phyloP scores from a whole-genome alignment of 768 basidiomycete species.

The Xerocomus brunneocitrinus region DNA sequence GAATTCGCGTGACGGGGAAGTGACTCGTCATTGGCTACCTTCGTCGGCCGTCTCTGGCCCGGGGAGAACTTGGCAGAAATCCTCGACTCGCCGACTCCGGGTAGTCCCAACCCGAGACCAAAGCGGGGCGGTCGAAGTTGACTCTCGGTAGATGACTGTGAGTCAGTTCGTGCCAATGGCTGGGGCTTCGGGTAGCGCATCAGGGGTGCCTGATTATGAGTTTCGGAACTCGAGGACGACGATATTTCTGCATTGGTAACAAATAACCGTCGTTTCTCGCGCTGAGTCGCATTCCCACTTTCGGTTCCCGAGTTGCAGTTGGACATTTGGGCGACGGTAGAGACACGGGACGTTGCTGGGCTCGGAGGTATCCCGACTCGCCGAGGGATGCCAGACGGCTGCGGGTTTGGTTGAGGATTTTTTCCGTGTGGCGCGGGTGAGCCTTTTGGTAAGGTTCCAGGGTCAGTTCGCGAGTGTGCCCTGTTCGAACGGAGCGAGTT shows the following conservation, averaged over 20 bases:
- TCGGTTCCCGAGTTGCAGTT: conserved; percentile 28
- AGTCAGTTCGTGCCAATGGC: conserved; percentile 15
- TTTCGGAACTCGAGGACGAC: conserved; percentile 41
- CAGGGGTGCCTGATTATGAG: conserved; percentile 32
- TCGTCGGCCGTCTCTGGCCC: conserved; percentile 16
- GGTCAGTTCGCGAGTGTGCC: conserved; percentile 30
- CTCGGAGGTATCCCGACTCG: conserved; percentile 15
- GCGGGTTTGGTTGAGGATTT: conserved; percentile 7
- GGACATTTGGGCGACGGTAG: conserved; percentile 2
- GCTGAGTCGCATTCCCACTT: conserved; percentile 22
- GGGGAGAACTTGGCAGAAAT: conserved; percentile 5
- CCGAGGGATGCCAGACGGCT: conserved; percentile 25
- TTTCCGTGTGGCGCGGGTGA: conserved; percentile 3
- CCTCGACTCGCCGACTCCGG: conserved; percentile 12
- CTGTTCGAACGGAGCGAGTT: conserved; percentile 16
- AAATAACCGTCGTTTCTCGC: conserved; percentile 38
- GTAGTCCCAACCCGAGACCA: conserved; percentile 27
- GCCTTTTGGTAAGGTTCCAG: conserved; percentile 16
- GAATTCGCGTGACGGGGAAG: conserved; percentile 5
- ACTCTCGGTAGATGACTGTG: conserved; percentile 19
- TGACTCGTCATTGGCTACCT: conserved; percentile 1
- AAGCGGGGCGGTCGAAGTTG: conserved; percentile 25
- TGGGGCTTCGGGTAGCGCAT: conserved; percentile 15
- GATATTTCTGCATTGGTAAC: conserved; percentile 43
- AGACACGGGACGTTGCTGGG: conserved; percentile 11